These are phyloP conservation scores for Gaeumannomyces tritici DNA, from an alignment of 2,329 filamentous ascomycete genomes.

Conservation along the genomic window DNA sequence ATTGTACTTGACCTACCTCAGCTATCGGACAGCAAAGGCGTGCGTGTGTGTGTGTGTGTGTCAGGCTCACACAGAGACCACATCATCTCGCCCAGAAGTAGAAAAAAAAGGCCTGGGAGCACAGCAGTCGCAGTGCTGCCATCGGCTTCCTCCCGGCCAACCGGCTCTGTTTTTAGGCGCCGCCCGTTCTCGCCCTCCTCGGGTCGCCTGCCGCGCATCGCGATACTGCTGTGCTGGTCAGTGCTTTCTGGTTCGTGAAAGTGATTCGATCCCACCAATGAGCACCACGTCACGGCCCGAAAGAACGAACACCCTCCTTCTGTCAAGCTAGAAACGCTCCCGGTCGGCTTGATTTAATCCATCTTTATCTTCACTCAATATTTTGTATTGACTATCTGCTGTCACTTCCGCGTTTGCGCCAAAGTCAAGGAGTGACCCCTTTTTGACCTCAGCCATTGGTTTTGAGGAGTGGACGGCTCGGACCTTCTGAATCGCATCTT, in stretches of 20 bases:
- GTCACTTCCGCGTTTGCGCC: neutral
- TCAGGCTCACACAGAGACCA: neutral
- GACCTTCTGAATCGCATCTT: no score
- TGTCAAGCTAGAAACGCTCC: no score
- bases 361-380: neutral
- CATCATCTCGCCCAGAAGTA: neutral
- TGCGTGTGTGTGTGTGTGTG: no score
- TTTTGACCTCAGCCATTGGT: neutral
- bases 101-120: neutral
- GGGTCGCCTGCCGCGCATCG: neutral
- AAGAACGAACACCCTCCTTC: no score
- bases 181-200: neutral
- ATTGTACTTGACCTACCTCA: neutral
- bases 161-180: neutral
- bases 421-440: neutral
- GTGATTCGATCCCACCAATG: neutral
- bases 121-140: neutral
- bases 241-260: neutral
- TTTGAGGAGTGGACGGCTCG: no score
- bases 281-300: no score
- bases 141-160: neutral
- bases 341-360: no score
- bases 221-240: no score
- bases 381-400: neutral
- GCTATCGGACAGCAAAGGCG: neutral